Evolutionary conservation across 2,329 filamentous ascomycete species (phyloP).

Genomic region (Didymellaceae sp.): DNA sequence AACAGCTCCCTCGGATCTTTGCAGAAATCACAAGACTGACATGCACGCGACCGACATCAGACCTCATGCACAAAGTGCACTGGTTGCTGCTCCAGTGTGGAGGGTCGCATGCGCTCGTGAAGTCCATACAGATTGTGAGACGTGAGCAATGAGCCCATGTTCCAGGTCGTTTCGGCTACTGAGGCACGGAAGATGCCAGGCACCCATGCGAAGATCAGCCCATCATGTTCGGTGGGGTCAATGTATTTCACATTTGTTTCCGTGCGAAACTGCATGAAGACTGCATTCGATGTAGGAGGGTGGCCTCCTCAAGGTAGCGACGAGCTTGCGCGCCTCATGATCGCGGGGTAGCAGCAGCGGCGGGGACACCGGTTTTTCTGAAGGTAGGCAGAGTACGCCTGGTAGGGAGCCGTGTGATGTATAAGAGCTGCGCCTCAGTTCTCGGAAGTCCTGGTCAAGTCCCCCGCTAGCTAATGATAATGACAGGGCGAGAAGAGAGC

Average conservation of each 20-base stretch:
- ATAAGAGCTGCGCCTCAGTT: slow-evolving; percentile 36
- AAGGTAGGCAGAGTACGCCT: slow-evolving; percentile 23
- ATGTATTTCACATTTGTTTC: slow-evolving; percentile 8
- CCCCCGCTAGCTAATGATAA: slow-evolving; percentile 9
- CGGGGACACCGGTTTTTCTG: slow-evolving; percentile 2
- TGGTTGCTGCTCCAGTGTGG: no score
- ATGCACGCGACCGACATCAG: no score
- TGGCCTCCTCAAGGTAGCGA: slow-evolving; percentile 40
- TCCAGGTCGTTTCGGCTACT: slow-evolving; percentile 36
- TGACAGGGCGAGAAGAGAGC: slow-evolving; percentile 28
- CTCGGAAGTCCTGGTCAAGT: slow-evolving; percentile 24
- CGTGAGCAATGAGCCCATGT: slow-evolving; percentile 27
- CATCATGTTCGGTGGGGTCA: slow-evolving; percentile 6
- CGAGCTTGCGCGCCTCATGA: slow-evolving; percentile 18
- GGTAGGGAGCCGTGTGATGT: slow-evolving; percentile 16
- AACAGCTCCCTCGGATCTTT: no score
- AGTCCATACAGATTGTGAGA: slow-evolving; percentile 22
- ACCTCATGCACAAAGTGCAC: no score
- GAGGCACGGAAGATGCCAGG: slow-evolving; percentile 4
- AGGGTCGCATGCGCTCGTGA: background rate
- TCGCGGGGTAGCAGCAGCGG: slow-evolving; percentile 16
- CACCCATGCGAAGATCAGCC: slow-evolving; percentile 17
- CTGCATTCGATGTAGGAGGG: slow-evolving; percentile 17
- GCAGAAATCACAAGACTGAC: no score
- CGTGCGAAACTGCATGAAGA: slow-evolving; percentile 22